These are phyloP conservation scores for Colletotrichum chrysophilum DNA, from an alignment of 2,329 filamentous ascomycete species.

Conservation along the genomic window DNA sequence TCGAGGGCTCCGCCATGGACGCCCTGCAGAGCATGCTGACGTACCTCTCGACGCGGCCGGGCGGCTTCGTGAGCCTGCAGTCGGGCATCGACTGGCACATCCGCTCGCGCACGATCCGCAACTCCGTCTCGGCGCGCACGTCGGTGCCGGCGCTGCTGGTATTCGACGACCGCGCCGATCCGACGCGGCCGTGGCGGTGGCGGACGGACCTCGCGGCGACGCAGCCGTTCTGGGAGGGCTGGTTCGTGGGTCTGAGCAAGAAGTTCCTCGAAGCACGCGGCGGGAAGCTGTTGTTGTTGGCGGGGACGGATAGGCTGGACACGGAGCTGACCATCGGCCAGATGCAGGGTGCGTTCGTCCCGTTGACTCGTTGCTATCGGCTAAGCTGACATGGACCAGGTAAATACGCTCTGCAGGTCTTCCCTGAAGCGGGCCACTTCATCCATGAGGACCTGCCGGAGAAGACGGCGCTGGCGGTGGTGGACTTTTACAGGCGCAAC, in stretches of 20 bases:
- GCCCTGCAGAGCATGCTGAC: slow-evolving; percentile 93
- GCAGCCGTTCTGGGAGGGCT: slow-evolving; percentile 91
- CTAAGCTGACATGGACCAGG: slow-evolving; percentile 47
- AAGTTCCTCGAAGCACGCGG: slow-evolving; percentile 85
- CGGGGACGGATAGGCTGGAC: slow-evolving; percentile 88
- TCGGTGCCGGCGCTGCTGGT: slow-evolving; percentile 83
- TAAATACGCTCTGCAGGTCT: slow-evolving; percentile 94
- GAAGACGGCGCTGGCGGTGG: slow-evolving; percentile 83
- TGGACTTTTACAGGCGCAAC: slow-evolving; percentile 92
- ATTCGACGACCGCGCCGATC: slow-evolving; percentile 41
- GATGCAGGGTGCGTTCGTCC: slow-evolving; percentile 77
- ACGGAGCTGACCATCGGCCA: slow-evolving; percentile 94
- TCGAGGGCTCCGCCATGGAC: slow-evolving; percentile 95
- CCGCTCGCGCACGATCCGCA: slow-evolving; percentile 85
- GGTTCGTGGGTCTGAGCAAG: slow-evolving; percentile 86
- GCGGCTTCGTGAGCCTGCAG: slow-evolving; percentile 76
- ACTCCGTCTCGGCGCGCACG: slow-evolving; percentile 80
- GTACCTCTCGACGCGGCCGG: slow-evolving; percentile 83
- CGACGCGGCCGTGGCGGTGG: slow-evolving; percentile 74
- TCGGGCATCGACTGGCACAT: slow-evolving; percentile 94
- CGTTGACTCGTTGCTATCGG: not conserved
- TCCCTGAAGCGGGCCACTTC: slow-evolving; percentile 95
- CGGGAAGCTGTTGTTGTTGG: slow-evolving; percentile 84
- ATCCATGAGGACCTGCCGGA: slow-evolving; percentile 94
- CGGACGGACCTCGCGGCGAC: slow-evolving; percentile 83